Conservation (phyloP, 176 grass and related monocot genomes). For the Rhynchospora pubera region DNA sequence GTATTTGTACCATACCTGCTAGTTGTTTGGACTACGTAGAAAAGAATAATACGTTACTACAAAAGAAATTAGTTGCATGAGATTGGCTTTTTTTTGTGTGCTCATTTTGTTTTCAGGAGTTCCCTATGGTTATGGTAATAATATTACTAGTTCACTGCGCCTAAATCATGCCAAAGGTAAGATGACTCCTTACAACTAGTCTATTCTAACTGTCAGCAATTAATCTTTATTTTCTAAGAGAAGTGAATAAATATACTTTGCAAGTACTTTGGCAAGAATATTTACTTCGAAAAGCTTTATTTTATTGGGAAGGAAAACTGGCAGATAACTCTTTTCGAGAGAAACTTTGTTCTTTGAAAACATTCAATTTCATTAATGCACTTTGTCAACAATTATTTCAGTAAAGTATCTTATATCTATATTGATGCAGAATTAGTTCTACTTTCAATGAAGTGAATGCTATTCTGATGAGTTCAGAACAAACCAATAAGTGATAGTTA, state of each 20-base stretch:
- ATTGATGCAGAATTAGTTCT: not conserved
- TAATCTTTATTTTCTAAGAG: not conserved
- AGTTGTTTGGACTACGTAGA: not conserved
- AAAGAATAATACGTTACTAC: not conserved
- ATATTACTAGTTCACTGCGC: constrained; percentile 30
- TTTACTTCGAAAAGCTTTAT: not conserved
- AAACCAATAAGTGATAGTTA: not conserved
- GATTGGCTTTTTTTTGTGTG: constrained; percentile 21
- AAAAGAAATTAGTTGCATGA: constrained; percentile 34
- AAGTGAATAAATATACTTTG: not conserved
- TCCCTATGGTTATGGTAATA: constrained; percentile 64
- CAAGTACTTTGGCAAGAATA: not conserved
- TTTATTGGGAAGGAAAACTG: not conserved
- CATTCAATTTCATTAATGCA: not conserved
- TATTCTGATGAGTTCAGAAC: not conserved
- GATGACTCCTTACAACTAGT: constrained; percentile 20
- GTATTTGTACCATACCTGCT: constrained; percentile 19
- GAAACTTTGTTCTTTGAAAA: not conserved
- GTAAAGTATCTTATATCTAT: not conserved
- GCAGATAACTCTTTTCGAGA: not conserved
- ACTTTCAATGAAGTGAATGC: not conserved
- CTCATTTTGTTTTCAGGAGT: constrained; percentile 84
- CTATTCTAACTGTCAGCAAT: not conserved
- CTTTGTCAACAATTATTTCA: not conserved
- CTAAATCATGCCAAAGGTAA: constrained; percentile 95